A percentile compares a stretch with the other conserved stretches of the same genome.
Conservation (phyloP, 1,284 basidiomycete species). For the Chiua sp. region DNA sequence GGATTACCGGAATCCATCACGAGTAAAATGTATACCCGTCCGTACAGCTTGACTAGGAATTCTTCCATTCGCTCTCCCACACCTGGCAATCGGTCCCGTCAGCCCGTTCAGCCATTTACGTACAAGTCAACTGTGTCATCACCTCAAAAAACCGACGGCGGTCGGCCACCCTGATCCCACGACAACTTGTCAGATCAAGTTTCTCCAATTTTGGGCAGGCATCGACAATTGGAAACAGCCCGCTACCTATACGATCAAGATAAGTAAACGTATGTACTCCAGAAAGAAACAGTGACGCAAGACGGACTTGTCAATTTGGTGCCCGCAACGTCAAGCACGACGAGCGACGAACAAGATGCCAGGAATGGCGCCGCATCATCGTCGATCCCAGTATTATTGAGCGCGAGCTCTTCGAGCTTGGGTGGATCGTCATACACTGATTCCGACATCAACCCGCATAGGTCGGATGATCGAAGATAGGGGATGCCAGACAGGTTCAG, state of each 20-base stretch:
- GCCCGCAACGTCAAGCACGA: conserved; percentile 55
- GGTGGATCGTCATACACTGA: conserved; percentile 38
- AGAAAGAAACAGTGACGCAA: background rate
- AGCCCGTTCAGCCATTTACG: background rate
- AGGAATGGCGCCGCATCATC: conserved; percentile 60
- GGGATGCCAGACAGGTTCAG: conserved; percentile 64
- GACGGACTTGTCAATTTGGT: conserved; percentile 64
- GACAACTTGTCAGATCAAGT: conserved; percentile 69
- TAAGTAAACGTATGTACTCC: no score
- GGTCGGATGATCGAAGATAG: conserved; percentile 55
- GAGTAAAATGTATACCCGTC: no score
- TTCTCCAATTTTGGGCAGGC: conserved; percentile 55
- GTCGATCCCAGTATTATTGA: conserved; percentile 67
- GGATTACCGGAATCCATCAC: no score
- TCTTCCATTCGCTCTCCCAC: conserved; percentile 46
- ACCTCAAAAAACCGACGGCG: conserved; percentile 74
- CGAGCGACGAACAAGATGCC: conserved; percentile 53
- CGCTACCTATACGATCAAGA: conserved; percentile 46
- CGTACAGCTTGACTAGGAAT: conserved; percentile 1
- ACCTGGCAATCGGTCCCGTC: conserved; percentile 38
- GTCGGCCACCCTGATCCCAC: conserved; percentile 62
- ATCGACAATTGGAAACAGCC: conserved; percentile 62
- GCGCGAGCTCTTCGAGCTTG: conserved; percentile 51
- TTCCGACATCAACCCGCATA: conserved; percentile 52
- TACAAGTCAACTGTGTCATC: background rate